Evolutionary conservation across 2,329 filamentous ascomycete genomes (phyloP).

Genomic region (Xylaria digitata): DNA sequence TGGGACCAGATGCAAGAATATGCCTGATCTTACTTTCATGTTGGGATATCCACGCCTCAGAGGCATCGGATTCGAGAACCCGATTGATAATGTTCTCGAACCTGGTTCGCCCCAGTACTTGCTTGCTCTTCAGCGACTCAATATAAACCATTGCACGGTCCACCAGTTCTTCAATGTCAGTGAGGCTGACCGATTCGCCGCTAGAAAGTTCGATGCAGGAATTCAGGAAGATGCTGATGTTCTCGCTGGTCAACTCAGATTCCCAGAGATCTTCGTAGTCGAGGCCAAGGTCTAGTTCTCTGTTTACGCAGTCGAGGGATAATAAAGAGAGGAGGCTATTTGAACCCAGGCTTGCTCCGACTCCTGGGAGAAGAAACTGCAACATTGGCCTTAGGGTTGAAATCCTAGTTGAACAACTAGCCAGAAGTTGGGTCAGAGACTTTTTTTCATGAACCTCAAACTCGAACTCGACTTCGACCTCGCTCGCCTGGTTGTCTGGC

Average conservation of each 20-base stretch:
- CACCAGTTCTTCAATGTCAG: background rate
- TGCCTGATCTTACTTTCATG: background rate
- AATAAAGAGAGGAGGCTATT: background rate
- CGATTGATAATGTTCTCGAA: background rate
- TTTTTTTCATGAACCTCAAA: background rate
- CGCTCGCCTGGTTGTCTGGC: too few species aligned
- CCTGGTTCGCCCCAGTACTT: background rate
- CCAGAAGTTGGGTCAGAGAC: background rate
- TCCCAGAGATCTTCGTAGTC: slow-evolving; percentile 1
- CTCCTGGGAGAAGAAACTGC: background rate
- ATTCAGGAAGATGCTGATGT: slow-evolving; percentile 1
- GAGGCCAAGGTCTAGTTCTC: background rate
- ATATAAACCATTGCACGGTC: background rate
- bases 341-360: background rate
- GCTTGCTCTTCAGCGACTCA: background rate
- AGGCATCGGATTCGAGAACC: background rate
- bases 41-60: background rate
- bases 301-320: background rate
- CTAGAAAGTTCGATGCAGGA: background rate
- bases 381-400: background rate
- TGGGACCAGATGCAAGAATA: background rate
- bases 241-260: background rate
- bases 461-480: background rate
- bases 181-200: background rate
- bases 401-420: background rate